Base-by-base conservation (phyloP, 345 rosid species). In the Garcia nutans region DNA sequence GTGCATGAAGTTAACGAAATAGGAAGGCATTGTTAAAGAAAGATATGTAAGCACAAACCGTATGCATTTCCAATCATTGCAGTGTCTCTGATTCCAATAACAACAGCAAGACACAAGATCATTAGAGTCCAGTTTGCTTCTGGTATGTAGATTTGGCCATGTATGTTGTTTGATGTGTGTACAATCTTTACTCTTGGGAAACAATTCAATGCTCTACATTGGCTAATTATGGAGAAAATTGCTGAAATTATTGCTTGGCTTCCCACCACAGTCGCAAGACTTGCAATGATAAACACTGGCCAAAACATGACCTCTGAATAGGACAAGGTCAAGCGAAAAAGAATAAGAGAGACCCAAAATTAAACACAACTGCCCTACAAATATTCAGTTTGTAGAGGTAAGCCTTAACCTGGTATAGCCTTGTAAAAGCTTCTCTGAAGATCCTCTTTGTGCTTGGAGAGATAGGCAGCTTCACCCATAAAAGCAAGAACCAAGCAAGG, bases 401-500 rank as follows among this genome's bases (percentile, higher is more conserved):
- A 52, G 56, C 28, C 86, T 86, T 86, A 37, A 84, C 64, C 82
- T 13, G 82, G 77, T 24, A 79, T 69, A 11, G 82, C 74, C 20
- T 68, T 74, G 74, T 79, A 79, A 62, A 79, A 79, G 44, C 82
- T 74, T 47, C 77, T 74, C 57, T 62, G 77, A 22, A 73, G 56
- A 74, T 79, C 77, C 56, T 79, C 74, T 1, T 79, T 67, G 58
- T 79, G 82, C 72, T 75, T 79, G 52, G 82, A 79, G 24, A 79
- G 82, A 59, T 61, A 79, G 2, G 82, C 82, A 20, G 82, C 82
- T 50, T 79, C 78, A 26, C 82, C 82, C 82, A 79, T 75, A 28
- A 75, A 79, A 13, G 82, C 82, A n/a, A 79, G 78, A 31, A 79
- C 61, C 50, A 70, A 65, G 24, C 78, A 75, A 8, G 82, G 82